Percentiles rank a stretch among this genome's conserved stretches.
Conservation (phyloP, 345 rosid genomes). For the Diplotaxis tenuifolia region DNA sequence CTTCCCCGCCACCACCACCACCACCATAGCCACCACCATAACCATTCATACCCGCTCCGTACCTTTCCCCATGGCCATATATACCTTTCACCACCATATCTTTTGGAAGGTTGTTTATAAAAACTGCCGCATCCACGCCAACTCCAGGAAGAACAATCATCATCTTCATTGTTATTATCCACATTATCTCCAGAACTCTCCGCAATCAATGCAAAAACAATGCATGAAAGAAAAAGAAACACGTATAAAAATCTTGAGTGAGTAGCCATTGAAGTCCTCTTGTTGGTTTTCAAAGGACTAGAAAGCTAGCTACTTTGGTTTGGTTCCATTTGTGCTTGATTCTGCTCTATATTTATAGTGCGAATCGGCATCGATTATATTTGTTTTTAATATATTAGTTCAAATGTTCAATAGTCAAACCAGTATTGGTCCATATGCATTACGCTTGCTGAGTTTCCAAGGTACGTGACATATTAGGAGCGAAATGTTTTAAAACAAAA, state of each 20-base stretch:
- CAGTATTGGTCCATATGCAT: slow-evolving; percentile 16
- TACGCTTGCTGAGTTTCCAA: slow-evolving; percentile 24
- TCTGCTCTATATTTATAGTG: slow-evolving; percentile 40
- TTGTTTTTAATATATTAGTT: neutral
- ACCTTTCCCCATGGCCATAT: slow-evolving; percentile 27
- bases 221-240: slow-evolving; percentile 37
- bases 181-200: slow-evolving; percentile 25
- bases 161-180: slow-evolving; percentile 29
- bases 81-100: slow-evolving; percentile 14
- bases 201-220: slow-evolving; percentile 26
- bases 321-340: slow-evolving; percentile 15
- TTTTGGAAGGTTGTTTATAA: slow-evolving; percentile 10
- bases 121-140: slow-evolving; percentile 61
- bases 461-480: slow-evolving; percentile 29
- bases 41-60: slow-evolving; percentile 26
- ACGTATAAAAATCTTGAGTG: slow-evolving; percentile 17
- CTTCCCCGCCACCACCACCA: neutral
- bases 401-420: slow-evolving; percentile 20
- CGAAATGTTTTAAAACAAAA: neutral
- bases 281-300: slow-evolving; percentile 20
- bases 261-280: slow-evolving; percentile 31
- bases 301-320: slow-evolving; percentile 29
- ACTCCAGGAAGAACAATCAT: slow-evolving; percentile 39
- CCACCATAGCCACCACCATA: slow-evolving; percentile 28
- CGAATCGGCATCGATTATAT: neutral